Evolutionary conservation across 331 rosid genomes (phyloP), one percentile per base, ranked within the genome.

Genomic region (Dryas integrifolia): DNA sequence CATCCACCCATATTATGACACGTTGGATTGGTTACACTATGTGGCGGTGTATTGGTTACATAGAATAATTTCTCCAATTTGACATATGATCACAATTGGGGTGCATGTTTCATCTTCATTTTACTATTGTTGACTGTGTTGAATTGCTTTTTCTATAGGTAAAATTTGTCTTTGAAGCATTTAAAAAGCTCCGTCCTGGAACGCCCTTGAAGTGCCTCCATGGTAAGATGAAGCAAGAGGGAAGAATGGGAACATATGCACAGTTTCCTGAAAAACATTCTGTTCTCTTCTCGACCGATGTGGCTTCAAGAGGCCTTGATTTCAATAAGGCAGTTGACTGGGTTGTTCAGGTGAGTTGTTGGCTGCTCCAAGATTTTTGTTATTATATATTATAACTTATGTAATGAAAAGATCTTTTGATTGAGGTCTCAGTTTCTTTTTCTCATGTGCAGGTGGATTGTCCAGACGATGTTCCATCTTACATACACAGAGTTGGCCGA

Each of bases 401-500:
- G 7, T 24, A 38, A n/a, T n/a, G 45, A 72, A 44, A 69, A 16
- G 3, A 49, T 78, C 60, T 58, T 44, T 56, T 45, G 51, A 53
- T 52, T 61, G 41, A 41, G 16, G 3, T 38, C 46, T 40, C 40
- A 53, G 53, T 52, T 77, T 55, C 82, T 70, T 48, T 24, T 14
- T 72, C 46, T 72, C 26, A 61, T 76, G 9, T 83, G 61, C 69
- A 91, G 98, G 89, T 86, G 62, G 98, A 89, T 82, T 91, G 97
- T 80, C 97, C 98, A 14, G 97, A 91, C 59, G 83, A 86, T 80
- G 94, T 88, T 56, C 92, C 88, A 70, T 76, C 95, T 56, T 94
- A 94, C 86, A 91, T 94, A 76, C 97, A 94, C 66, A 85, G 97
- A 88, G 98, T 91, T 81, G 98, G 98, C 5, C 96, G 98, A 50